These are phyloP conservation scores for Colletotrichum salicis DNA, from an alignment of 2,329 filamentous ascomycete species.

Conservation along the genomic window DNA sequence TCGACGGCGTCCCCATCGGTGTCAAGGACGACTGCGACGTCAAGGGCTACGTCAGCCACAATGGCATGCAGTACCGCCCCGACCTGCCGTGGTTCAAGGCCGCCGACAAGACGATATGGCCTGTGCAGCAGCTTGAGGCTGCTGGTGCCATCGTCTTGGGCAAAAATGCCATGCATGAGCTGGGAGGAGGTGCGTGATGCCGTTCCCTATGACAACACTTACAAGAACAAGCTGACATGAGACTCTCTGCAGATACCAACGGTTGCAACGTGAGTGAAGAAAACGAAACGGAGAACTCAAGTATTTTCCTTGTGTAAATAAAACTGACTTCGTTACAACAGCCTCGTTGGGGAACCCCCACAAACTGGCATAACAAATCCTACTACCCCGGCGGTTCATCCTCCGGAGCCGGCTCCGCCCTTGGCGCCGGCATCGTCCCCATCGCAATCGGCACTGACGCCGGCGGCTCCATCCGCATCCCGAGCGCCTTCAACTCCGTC, in stretches of 20 bases:
- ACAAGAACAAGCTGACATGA: not conserved
- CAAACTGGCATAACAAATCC: constrained; percentile 78
- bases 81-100: constrained; percentile 61
- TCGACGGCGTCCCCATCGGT: constrained; percentile 86
- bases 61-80: constrained; percentile 72
- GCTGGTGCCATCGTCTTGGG: constrained; percentile 80
- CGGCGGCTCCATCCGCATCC: constrained; percentile 78
- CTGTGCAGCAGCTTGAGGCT: constrained; percentile 75
- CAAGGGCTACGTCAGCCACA: constrained; percentile 74
- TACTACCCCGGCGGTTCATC: constrained; percentile 88
- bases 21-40: constrained; percentile 85
- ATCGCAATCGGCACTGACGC: constrained; percentile 80
- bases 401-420: constrained; percentile 77
- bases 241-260: constrained; percentile 73
- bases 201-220: not conserved
- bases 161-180: constrained; percentile 83
- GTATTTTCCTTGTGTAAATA: no score
- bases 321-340: constrained; percentile 50
- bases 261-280: constrained; percentile 74
- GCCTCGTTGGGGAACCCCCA: constrained; percentile 76
- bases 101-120: constrained; percentile 72
- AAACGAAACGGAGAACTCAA: no score
- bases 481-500: constrained; percentile 78
- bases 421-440: constrained; percentile 78
- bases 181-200: constrained; percentile 70